A percentile compares a stretch with the other conserved stretches of the same genome.
Conservation (phyloP, 75 land plant species). For the Picea sitchensis region DNA sequence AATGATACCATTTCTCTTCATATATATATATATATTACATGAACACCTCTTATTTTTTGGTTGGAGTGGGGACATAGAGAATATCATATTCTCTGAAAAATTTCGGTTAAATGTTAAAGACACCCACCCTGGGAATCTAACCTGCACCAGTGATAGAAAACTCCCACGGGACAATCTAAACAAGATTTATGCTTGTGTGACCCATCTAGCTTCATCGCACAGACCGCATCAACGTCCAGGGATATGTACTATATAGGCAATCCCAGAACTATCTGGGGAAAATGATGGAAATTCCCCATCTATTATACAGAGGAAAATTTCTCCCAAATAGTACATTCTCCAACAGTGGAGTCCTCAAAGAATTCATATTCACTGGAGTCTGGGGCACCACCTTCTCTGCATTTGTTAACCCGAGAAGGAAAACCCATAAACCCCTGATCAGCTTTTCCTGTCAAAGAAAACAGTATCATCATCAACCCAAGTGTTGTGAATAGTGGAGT, state of each 20-base stretch:
- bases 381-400: slow-evolving; percentile 8
- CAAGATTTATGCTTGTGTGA: slow-evolving; percentile 6
- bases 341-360: not conserved
- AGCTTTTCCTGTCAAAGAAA: slow-evolving; percentile 23
- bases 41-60: too few relatives aligned
- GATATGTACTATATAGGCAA: slow-evolving; percentile 9
- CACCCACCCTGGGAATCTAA: too few relatives aligned
- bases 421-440: not conserved
- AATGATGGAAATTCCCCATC: slow-evolving; percentile 32
- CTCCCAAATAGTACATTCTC: slow-evolving; percentile 17
- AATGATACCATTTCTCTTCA: too few relatives aligned
- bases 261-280: slow-evolving; percentile 33
- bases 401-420: slow-evolving; percentile 6
- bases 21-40: too few relatives aligned
- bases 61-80: too few relatives aligned
- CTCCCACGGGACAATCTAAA: too few relatives aligned
- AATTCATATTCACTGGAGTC: not conserved
- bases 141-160: too few relatives aligned
- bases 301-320: slow-evolving; percentile 18
- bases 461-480: slow-evolving; percentile 22
- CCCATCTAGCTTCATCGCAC: slow-evolving; percentile 27
- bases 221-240: not conserved
- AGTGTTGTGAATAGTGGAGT: not conserved
- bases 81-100: too few relatives aligned
- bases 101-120: too few relatives aligned